Evolutionary conservation across 805 yeast species (phyloP).

Genomic region (Yarrowia yakushimensis): DNA sequence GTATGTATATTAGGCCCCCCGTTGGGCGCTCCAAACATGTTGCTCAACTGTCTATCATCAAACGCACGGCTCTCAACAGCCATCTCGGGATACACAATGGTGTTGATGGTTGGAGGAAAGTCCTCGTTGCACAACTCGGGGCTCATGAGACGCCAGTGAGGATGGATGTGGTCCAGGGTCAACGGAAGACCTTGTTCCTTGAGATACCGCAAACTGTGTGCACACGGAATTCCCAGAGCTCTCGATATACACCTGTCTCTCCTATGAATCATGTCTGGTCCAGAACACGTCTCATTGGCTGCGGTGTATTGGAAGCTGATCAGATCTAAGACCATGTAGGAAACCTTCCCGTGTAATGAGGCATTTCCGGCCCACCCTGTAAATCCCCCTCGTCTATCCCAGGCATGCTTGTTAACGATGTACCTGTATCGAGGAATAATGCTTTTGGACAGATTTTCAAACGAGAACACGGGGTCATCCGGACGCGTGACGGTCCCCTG

Average conservation of each 20-base stretch:
- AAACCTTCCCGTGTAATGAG: background rate
- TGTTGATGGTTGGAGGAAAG: background rate
- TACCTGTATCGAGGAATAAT: background rate
- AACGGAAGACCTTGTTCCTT: background rate
- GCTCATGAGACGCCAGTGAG: background rate
- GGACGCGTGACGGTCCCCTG: background rate
- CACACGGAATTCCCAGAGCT: background rate
- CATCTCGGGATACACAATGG: background rate
- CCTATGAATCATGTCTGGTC: background rate
- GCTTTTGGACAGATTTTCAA: background rate
- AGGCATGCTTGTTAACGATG: background rate
- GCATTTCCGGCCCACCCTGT: background rate
- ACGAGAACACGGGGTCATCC: background rate
- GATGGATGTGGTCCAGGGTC: background rate
- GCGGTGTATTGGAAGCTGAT: background rate
- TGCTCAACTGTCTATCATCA: background rate
- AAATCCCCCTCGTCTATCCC: background rate
- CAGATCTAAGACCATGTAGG: background rate
- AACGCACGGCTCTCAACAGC: background rate
- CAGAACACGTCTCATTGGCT: background rate
- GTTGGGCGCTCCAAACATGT: background rate
- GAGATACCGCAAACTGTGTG: background rate
- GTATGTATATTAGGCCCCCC: too few relatives aligned
- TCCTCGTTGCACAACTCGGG: background rate
- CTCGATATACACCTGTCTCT: background rate